These are phyloP conservation scores for Lyophyllum atratum DNA, from an alignment of 768 basidiomycete species.

Conservation along the genomic window DNA sequence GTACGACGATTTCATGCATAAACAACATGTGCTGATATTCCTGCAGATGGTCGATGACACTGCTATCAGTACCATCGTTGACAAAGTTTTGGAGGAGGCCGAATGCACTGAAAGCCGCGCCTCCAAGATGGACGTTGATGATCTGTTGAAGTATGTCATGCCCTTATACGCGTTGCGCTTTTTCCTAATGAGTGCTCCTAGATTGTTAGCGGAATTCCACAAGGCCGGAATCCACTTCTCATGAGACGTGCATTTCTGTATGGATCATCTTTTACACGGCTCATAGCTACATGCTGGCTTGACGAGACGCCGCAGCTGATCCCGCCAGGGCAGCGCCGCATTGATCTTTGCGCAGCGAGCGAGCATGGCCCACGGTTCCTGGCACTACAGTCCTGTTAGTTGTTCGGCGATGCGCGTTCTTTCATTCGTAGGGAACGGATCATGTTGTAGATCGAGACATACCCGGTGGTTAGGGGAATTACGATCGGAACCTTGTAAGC, in stretches of 20 bases:
- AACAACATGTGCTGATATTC: not conserved
- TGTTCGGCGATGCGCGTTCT: not conserved
- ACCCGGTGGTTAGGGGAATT: not conserved
- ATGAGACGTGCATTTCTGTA: conserved; percentile 26
- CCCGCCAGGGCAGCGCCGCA: not conserved
- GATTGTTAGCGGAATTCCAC: conserved; percentile 73
- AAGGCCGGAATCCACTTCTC: conserved; percentile 76
- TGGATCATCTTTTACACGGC: not conserved
- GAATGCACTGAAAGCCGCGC: conserved; percentile 79
- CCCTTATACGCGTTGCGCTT: not conserved
- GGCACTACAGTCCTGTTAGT: not conserved
- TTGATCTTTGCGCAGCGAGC: not conserved
- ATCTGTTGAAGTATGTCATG: conserved; percentile 75
- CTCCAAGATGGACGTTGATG: conserved; percentile 92
- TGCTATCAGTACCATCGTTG: conserved; percentile 70
- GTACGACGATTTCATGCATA: not conserved
- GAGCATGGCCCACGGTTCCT: not conserved
- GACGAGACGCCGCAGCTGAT: not conserved
- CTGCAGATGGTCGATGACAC: conserved; percentile 62
- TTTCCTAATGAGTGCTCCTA: conserved; percentile 26
- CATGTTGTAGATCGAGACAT: conserved; percentile 5
- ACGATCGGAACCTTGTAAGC: not conserved
- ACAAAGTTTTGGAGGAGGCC: conserved; percentile 70
- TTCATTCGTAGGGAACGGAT: not conserved
- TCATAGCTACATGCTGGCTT: not conserved